Base-by-base conservation (phyloP, 441 rosid species). In the Populus tomentosa region DNA sequence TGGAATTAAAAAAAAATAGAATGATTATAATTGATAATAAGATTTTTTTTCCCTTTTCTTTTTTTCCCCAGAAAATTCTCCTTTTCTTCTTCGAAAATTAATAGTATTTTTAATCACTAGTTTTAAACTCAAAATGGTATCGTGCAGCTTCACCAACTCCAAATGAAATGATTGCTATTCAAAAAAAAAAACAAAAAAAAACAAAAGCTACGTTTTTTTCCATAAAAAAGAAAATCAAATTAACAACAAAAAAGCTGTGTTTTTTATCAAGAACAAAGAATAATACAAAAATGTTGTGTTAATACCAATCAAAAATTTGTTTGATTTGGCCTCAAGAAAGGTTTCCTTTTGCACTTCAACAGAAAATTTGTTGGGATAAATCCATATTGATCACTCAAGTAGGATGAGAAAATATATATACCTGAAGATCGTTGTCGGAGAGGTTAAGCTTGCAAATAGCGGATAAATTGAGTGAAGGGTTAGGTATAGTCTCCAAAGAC, bases 381-480 rank as follows among this genome's bases (percentile, higher is more conserved):
- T 50, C 56, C 56, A 14, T 14, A 3, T 1, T 26, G 28, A 26
- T 50, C 56, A 5, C 56, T 50, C 56, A 14, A 50, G 6, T 16
- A 50, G 56, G 56, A 14, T 50, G 56, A 50, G 18, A 14, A 50
- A 5, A 50, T 50, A 16, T 30, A 4, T 30, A 30, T 50, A 93
- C 98, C 91, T 89, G 93, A 80, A 95, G 89, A 84, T 92, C 92
- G 79, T 92, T 95, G 76, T 88, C 87, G 78, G 99, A 93, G 78
- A 95, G 94, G 74, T 95, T 94, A 3, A 95, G 87, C 74, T 89
- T 92, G 82, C 86, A 90, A 80, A 95, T 87, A 5, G 82, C 72
- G 23, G 85, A 85, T 73, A 95, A 78, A 77, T 90, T 89, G 59
- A 92, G 82, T 62, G 96, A 73, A 79, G 91, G 93, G 63, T 53